Base-by-base conservation (phyloP, 805 yeast genomes). In the Kodamaea kaohsiungensis region DNA sequence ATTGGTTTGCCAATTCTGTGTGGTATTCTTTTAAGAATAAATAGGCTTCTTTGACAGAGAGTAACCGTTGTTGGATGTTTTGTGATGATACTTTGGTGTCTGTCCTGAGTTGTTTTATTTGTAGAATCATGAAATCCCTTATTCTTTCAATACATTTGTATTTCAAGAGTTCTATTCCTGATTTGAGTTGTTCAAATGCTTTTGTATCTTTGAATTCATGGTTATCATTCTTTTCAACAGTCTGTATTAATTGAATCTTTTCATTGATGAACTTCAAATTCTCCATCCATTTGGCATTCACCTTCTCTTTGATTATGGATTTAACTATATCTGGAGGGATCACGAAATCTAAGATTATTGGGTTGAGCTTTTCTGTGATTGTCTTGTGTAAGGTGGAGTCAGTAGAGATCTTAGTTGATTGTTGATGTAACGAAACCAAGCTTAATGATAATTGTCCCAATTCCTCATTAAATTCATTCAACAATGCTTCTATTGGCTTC, bases 131-230 rank as follows among this genome's bases (percentile, higher is more conserved):
- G 63, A 72, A 87, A 65, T 87, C 88, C 56, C 96, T 80, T 2
- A 89, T 83, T 53, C 96, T 78, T 65, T 92, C 97, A 1, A 89
- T 68, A 0, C 89, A 83, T 61, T 88, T 86, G 18, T 72, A 65
- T 46, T 81, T 80, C 51, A 91, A 68, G n/a, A 80, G 66, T 1
- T 77, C 74, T n/a, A 88, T 58, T 22, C 78, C 74, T 35, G 63
- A 49, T 57, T 67, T 61, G 42, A 76, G 57, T 51, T 72, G 70
- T 2, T 55, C 56, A 37, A 73, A 64, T 4, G 76, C 69, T 19
- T 51, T 55, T 5, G 68, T 55, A 19, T 61, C 67, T 45, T 59
- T 57, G 57, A 69, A 69, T 59, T 22, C n/a, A 35, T n/a, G 22
- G 27, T 43, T 6, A 43, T 43, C 10, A 42, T 53, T 51, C 1